These are phyloP conservation scores for Durusdinium trenchii DNA, from an alignment of 73 alveolate species.

Conservation along the genomic window DNA sequence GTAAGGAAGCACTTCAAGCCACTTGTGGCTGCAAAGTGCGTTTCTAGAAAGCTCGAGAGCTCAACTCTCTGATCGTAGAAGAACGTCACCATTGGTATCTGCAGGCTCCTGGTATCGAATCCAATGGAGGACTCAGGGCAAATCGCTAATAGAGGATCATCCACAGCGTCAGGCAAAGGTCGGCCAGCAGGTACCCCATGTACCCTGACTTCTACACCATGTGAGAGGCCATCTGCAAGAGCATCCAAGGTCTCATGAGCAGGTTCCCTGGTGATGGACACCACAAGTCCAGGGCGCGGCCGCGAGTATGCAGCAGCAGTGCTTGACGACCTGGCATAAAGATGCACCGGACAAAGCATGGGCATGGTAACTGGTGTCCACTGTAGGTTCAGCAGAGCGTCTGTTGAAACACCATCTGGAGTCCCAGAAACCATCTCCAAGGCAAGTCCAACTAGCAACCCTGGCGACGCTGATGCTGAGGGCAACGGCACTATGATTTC, in stretches of 20 bases:
- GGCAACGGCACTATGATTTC: slow-evolving; percentile 66
- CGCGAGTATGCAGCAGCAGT: slow-evolving; percentile 27
- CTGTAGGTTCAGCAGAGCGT: slow-evolving; percentile 67
- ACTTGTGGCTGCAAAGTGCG: slow-evolving; percentile 43
- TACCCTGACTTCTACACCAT: slow-evolving; percentile 75
- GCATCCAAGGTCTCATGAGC: slow-evolving; percentile 59
- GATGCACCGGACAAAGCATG: slow-evolving; percentile 38
- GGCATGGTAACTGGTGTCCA: slow-evolving; percentile 55
- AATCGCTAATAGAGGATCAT: slow-evolving; percentile 53
- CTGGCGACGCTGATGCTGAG: background rate
- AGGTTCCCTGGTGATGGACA: slow-evolving; percentile 56
- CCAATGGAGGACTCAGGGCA: slow-evolving; percentile 88
- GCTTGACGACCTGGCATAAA: slow-evolving; percentile 53
- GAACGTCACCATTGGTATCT: slow-evolving; percentile 59
- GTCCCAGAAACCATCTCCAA: slow-evolving; percentile 74
- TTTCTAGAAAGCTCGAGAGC: slow-evolving; percentile 28
- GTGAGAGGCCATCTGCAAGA: slow-evolving; percentile 76
- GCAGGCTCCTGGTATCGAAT: slow-evolving; percentile 44
- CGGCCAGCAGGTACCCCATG: slow-evolving; percentile 86
- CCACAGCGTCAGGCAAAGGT: slow-evolving; percentile 71
- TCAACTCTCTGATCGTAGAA: slow-evolving; percentile 77
- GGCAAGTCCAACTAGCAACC: slow-evolving; percentile 56
- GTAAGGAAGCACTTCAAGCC: slow-evolving; percentile 53
- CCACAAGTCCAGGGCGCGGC: slow-evolving; percentile 83
- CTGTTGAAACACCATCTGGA: slow-evolving; percentile 48